Percentiles rank a stretch among this genome's conserved stretches.
Evolutionary conservation across 2,329 filamentous ascomycete genomes (phyloP).

Genomic region (Teratosphaeria pseudoeucalypti): DNA sequence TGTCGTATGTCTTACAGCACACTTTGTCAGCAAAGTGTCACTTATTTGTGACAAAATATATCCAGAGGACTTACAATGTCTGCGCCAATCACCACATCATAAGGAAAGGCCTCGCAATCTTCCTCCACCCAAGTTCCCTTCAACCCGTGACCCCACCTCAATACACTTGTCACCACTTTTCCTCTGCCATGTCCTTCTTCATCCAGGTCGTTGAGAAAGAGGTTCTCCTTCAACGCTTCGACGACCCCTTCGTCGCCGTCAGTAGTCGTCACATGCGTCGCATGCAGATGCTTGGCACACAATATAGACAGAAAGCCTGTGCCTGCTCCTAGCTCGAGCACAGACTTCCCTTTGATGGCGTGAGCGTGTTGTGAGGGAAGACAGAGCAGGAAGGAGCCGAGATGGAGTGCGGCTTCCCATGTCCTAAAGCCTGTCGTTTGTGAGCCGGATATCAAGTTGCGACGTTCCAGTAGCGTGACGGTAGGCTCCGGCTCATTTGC

Average conservation of each 20-base stretch:
- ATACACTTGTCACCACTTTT: slow-evolving; percentile 41
- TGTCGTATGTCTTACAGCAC: slow-evolving; percentile 53
- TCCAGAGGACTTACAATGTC: slow-evolving; percentile 46
- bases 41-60: background rate
- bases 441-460: slow-evolving; percentile 55
- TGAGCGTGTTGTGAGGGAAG: slow-evolving; percentile 13
- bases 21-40: background rate
- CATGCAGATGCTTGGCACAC: slow-evolving; percentile 56
- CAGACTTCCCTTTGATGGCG: slow-evolving; percentile 43
- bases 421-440: slow-evolving; percentile 70
- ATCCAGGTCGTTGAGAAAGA: slow-evolving; percentile 58
- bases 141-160: slow-evolving; percentile 56
- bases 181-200: slow-evolving; percentile 22
- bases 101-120: slow-evolving; percentile 33
- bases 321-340: slow-evolving; percentile 66
- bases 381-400: slow-evolving; percentile 57
- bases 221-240: slow-evolving; percentile 54
- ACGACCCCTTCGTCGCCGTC: slow-evolving; percentile 68
- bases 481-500: slow-evolving; percentile 16
- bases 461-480: slow-evolving; percentile 59
- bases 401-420: slow-evolving; percentile 69
- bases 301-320: slow-evolving; percentile 67
- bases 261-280: slow-evolving; percentile 53
- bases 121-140: slow-evolving; percentile 49
- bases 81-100: slow-evolving; percentile 60